Percentiles rank a stretch among this genome's conserved stretches.
These are phyloP conservation scores for Penicillium sp. DNA, from an alignment of 2,329 filamentous ascomycete species.

Conservation along the genomic window DNA sequence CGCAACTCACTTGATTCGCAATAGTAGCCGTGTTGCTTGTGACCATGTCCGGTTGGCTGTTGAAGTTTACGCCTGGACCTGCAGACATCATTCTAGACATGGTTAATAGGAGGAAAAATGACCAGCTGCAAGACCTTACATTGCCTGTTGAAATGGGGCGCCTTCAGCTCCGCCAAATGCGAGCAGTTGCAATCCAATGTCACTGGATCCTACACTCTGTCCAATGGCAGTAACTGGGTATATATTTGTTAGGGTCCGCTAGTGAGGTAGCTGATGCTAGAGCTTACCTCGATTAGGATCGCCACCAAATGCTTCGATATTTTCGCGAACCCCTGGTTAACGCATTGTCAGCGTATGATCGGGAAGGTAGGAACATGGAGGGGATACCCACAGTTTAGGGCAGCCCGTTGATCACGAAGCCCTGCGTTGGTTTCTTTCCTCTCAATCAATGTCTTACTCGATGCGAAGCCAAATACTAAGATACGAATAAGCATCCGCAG, in stretches of 20 bases:
- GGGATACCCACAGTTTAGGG: constrained; percentile 34
- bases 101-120: neutral
- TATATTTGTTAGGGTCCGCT: neutral
- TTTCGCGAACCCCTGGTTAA: constrained; percentile 23
- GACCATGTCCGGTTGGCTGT: constrained; percentile 32
- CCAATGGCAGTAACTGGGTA: constrained; percentile 33
- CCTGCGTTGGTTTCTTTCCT: constrained; percentile 35
- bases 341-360: neutral
- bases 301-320: constrained; percentile 25
- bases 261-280: too few species aligned
- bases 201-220: constrained; percentile 37
- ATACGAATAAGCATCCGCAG: neutral
- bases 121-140: constrained; percentile 17
- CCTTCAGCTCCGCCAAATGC: constrained; percentile 29
- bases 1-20: constrained; percentile 23
- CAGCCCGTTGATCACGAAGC: constrained; percentile 38
- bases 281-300: constrained; percentile 22
- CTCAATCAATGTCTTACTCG: constrained; percentile 26
- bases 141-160: constrained; percentile 36
- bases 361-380: neutral
- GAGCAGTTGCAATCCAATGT: constrained; percentile 34
- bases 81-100: constrained; percentile 36
- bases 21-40: constrained; percentile 29
- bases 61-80: constrained; percentile 34
- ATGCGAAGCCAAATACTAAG: constrained; percentile 25